These are phyloP conservation scores for Aspergillus hiratsukae DNA, from an alignment of 2,329 filamentous ascomycete species.

Conservation along the genomic window DNA sequence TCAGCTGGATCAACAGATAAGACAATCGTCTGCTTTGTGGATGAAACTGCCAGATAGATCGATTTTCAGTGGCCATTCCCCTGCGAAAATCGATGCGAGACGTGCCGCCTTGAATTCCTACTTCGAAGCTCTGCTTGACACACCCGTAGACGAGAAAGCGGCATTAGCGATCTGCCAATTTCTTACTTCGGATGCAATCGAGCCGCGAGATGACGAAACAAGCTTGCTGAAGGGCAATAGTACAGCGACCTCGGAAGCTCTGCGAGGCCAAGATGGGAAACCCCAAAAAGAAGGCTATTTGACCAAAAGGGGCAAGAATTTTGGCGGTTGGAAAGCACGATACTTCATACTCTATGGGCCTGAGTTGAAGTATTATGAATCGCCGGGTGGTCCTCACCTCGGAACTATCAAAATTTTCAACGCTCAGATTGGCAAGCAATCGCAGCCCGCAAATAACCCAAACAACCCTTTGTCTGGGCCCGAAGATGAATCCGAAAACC, in stretches of 20 bases:
- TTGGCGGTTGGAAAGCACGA: constrained; percentile 93
- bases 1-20: constrained; percentile 77
- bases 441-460: constrained; percentile 53
- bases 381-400: constrained; percentile 81
- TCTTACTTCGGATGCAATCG: constrained; percentile 64
- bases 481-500: constrained; percentile 78
- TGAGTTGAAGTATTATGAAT: constrained; percentile 83
- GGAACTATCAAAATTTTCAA: constrained; percentile 88
- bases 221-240: constrained; percentile 42
- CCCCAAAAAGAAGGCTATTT: constrained; percentile 82
- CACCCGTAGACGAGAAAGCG: constrained; percentile 69
- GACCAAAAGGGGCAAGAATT: constrained; percentile 96
- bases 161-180: constrained; percentile 83
- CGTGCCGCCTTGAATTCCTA: constrained; percentile 77
- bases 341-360: constrained; percentile 67
- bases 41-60: constrained; percentile 77
- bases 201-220: constrained; percentile 50
- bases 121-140: constrained; percentile 79
- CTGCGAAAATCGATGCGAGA: constrained; percentile 86
- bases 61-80: constrained; percentile 87
- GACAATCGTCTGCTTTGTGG: constrained; percentile 66
- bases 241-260: constrained; percentile 28
- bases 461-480: constrained; percentile 58
- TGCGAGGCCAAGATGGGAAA: constrained; percentile 57
- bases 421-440: constrained; percentile 92